Conservation (phyloP, 495 filamentous ascomycete genomes). For the Daldinia loculata region DNA sequence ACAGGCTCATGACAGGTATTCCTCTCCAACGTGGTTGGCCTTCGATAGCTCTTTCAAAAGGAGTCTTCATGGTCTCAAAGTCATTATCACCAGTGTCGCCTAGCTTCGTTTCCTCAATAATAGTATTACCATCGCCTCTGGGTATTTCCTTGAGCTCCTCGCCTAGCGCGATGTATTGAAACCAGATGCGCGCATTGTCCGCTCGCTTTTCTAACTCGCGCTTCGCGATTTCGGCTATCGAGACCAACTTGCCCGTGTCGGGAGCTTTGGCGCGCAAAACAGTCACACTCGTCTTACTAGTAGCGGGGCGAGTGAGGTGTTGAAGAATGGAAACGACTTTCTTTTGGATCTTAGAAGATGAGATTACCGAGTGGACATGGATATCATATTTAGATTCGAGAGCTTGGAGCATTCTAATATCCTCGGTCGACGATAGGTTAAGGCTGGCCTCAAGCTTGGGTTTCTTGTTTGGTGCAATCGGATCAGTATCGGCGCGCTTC, state of each 20-base stretch:
- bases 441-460: conserved; percentile 34
- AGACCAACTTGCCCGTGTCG: conserved; percentile 67
- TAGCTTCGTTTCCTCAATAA: conserved; percentile 52
- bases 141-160: conserved; percentile 35
- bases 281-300: conserved; percentile 25
- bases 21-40: conserved; percentile 41
- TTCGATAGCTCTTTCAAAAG: conserved; percentile 54
- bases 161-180: conserved; percentile 65
- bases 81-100: conserved; percentile 54
- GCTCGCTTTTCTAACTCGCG: conserved; percentile 60
- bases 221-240: conserved; percentile 71
- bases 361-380: conserved; percentile 58
- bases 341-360: conserved; percentile 64
- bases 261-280: conserved; percentile 62
- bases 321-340: conserved; percentile 58
- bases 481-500: conserved; percentile 39
- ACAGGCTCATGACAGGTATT: conserved; percentile 64
- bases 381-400: conserved; percentile 50
- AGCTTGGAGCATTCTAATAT: conserved; percentile 27
- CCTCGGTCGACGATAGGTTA: conserved; percentile 37
- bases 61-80: conserved; percentile 65
- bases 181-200: conserved; percentile 53
- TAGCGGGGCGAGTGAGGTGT: conserved; percentile 50
- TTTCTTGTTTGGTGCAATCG: conserved; percentile 36
- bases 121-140: conserved; percentile 37